These are phyloP conservation scores for Epichloe coenophiala DNA, from an alignment of 2,329 filamentous ascomycete species.

Conservation along the genomic window DNA sequence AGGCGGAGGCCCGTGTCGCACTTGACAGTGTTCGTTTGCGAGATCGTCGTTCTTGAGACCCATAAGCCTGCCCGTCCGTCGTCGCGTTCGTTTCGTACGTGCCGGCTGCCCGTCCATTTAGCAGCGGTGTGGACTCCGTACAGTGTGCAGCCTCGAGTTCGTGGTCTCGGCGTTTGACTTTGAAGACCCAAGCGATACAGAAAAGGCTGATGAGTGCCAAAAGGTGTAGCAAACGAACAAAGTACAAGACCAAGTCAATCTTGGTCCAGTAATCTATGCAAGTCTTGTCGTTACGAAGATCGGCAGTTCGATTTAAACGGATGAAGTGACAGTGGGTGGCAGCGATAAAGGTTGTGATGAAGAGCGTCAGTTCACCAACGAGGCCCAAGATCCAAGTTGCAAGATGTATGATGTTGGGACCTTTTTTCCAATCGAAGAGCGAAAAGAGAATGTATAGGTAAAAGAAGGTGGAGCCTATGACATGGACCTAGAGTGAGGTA, in stretches of 20 bases:
- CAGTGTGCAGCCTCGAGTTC: conserved; percentile 25
- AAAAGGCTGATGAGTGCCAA: conserved; percentile 40
- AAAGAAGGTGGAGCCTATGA: conserved; percentile 73
- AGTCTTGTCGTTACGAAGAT: conserved; percentile 14
- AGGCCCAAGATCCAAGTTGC: conserved; percentile 64
- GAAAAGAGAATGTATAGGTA: conserved; percentile 79
- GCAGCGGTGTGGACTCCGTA: conserved; percentile 50
- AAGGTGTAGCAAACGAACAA: conserved; percentile 55
- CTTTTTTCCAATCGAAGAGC: conserved; percentile 68
- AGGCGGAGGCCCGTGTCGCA: conserved; percentile 22
- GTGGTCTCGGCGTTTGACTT: conserved; percentile 24
- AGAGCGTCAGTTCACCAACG: conserved; percentile 59
- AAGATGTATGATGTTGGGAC: conserved; percentile 68
- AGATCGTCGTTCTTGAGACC: conserved; percentile 13
- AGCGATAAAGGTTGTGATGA: conserved; percentile 53
- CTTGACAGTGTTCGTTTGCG: conserved; percentile 25
- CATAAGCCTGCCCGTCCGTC: conserved; percentile 14
- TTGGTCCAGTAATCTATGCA: conserved; percentile 27
- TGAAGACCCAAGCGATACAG: conserved; percentile 27
- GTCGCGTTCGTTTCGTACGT: conserved; percentile 24
- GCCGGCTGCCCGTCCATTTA: conserved; percentile 28
- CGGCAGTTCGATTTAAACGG: conserved; percentile 16
- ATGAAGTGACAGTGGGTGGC: conserved; percentile 57
- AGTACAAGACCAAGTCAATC: conserved; percentile 51
- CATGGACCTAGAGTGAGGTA: conserved; percentile 53